Evolutionary conservation across 331 rosid genomes (phyloP).

Genomic region (Spiraea crenata): DNA sequence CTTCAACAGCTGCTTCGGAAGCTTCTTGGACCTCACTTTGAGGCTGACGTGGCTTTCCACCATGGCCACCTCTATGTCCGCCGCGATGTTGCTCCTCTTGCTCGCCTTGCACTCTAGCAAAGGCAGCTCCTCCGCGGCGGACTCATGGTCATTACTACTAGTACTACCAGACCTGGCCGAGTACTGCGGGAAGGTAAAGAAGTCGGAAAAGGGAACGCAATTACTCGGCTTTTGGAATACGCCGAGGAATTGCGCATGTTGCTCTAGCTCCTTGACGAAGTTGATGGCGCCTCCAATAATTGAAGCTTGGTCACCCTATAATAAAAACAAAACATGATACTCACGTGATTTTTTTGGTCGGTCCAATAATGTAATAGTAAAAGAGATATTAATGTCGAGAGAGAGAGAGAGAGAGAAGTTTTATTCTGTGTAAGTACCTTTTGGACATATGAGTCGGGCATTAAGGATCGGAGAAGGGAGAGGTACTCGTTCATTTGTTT

Average conservation of each 20-base stretch:
- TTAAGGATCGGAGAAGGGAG: slow-evolving; percentile 75
- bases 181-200: slow-evolving; percentile 85
- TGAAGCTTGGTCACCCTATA: slow-evolving; percentile 92
- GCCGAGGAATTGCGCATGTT: slow-evolving; percentile 61
- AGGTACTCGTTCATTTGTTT: slow-evolving; percentile 96
- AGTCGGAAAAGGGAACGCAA: slow-evolving; percentile 64
- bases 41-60: slow-evolving; percentile 91
- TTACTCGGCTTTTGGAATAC: slow-evolving; percentile 33
- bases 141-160: not conserved
- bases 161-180: slow-evolving; percentile 37
- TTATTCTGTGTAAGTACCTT: slow-evolving; percentile 50
- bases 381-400: not conserved
- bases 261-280: slow-evolving; percentile 93
- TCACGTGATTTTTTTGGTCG: not conserved
- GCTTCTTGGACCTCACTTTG: slow-evolving; percentile 67
- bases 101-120: not conserved
- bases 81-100: slow-evolving; percentile 41
- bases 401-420: not conserved
- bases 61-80: slow-evolving; percentile 89
- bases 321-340: slow-evolving; percentile 9
- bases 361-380: not conserved
- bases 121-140: slow-evolving; percentile 1
- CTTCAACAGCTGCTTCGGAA: slow-evolving; percentile 74
- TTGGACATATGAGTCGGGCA: slow-evolving; percentile 93
- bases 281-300: slow-evolving; percentile 94